phyloP scores from a whole-genome alignment of 495 filamentous ascomycete genomes.

The Tetracladium setigerum region DNA sequence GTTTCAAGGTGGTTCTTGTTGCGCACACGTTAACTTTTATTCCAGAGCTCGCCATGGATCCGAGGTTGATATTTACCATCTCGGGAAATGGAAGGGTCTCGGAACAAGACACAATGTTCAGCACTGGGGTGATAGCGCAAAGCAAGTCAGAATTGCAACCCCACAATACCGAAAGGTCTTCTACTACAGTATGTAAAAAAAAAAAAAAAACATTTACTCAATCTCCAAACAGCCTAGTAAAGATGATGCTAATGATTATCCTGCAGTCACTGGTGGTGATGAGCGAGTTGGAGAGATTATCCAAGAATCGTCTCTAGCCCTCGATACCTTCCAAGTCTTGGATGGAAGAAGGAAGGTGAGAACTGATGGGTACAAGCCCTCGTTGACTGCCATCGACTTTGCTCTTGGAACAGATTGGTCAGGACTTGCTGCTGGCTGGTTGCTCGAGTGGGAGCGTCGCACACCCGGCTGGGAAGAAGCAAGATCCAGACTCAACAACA shows the following conservation, averaged over 20 bases:
- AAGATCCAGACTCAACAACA: constrained; percentile 27
- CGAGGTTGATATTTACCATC: constrained; percentile 44
- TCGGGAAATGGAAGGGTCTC: constrained; percentile 37
- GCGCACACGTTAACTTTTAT: no score
- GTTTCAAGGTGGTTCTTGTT: no score
- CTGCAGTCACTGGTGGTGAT: constrained; percentile 31
- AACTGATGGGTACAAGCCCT: constrained; percentile 29
- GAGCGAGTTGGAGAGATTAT: constrained; percentile 38
- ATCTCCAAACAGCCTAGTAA: no score
- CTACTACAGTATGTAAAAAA: constrained; percentile 24
- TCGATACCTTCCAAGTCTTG: constrained; percentile 33
- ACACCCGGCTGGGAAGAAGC: constrained; percentile 35
- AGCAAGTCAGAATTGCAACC: constrained; percentile 42
- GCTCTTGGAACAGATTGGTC: constrained; percentile 41
- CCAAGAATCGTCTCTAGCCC: constrained; percentile 31
- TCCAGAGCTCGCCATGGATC: constrained; percentile 33
- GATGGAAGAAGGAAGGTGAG: constrained; percentile 42
- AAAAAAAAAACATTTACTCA: no score
- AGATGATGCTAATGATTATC: no score
- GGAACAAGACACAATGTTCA: constrained; percentile 46
- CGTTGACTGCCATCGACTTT: constrained; percentile 36
- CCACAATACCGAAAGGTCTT: constrained; percentile 35
- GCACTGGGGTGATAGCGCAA: constrained; percentile 41
- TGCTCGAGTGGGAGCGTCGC: constrained; percentile 40
- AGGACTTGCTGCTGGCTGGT: constrained; percentile 36